Base-by-base conservation (phyloP, 139 green algal genomes). In the Trebouxia sp. region DNA sequence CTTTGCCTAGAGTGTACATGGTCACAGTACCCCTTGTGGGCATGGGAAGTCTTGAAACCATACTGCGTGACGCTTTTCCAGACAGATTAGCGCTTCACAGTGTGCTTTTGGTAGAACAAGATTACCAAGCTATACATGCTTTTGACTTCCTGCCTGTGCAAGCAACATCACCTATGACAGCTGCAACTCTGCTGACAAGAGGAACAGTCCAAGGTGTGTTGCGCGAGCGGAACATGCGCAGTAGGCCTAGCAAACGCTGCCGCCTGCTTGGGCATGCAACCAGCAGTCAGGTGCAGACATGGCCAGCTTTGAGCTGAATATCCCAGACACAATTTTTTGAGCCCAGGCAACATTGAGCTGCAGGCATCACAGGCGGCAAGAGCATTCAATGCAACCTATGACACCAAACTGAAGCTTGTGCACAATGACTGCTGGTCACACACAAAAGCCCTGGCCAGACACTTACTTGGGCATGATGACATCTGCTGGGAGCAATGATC, bases 81-180 rank as follows among this genome's bases (percentile, higher is more conserved):
- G 15, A 79, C 50, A 15, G 43, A 5, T 35, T 79, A 38, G 74
- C 74, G n/a, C 47, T 79, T 45, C 74, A 79, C 28, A 47, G 74
- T 30, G 48, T 65, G 47, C 28, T 79, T 8, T 12, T 66, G 1
- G 6, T 79, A 48, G 26, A 79, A 14, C 50, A 17, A 30, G 42
- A 48, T 28, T 39, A 5, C n/a, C 26, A 12, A n/a, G 50, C 32
- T 28, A 28, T 79, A 0, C 30, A 45, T 5, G 6, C 66, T 15
- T 87, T 80, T 66, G 83, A 87, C 80, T 85, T 85, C 37, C 43
- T 85, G 65, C 83, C 83, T 11, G 24, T 30, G 0, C 20, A 74
- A 5, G 65, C 83, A 0, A 72, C 53, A 8, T 58, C 58, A 8
- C 83, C 75, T 11, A 1, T 65, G 1, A 85, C 80, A 1, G 75